Base-by-base conservation (phyloP, 129 eudicot genomes). In the Flaveria robusta region DNA sequence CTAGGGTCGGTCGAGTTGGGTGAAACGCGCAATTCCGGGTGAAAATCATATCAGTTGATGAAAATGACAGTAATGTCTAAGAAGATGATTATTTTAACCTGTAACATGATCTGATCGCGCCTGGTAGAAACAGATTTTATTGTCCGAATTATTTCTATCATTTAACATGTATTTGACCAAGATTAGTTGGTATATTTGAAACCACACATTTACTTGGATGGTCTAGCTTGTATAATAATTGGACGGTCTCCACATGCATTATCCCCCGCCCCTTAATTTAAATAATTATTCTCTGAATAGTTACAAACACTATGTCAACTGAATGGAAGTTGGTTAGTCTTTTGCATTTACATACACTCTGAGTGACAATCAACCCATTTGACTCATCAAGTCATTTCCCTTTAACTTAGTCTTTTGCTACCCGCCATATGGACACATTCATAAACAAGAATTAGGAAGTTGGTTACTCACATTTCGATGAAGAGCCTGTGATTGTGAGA, bases 401-500 rank as follows among this genome's bases (percentile, higher is more conserved):
- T 55, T 55, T 18, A 55, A 55, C 62, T 12, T 55, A 51, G 26
- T 52, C 2, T 52, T n/a, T 18, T 52, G 39, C 39, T 34, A 5
- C 39, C 45, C 2, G 11, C 45, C 43, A 63, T 27, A 14, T 29
- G 22, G 45, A 31, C 68, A 63, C 39, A 31, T 63, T 16, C 20
- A 29, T 63, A 63, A 63, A 63, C 68, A 63, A 29, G 13, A 6
- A 14, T 29, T 7, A 31, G 22, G 68, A 29, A 13, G 43, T 15
- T 7, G 68, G 15, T 29, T 15, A 63, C 68, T 63, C 68, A 63
- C 68, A 15, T 63, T 63, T 31, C 43, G 68, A 63, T 63, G 43
- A 63, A 63, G 68, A 63, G 31, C 68, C 22, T 63, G 68, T 29
- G 68, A 63, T 14, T 63, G 68, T 63, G 68, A 63, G 45, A 63